A percentile compares a stretch with the other conserved stretches of the same genome.
Conservation (phyloP, 257 asterid species). For the Nicotiana paniculata region DNA sequence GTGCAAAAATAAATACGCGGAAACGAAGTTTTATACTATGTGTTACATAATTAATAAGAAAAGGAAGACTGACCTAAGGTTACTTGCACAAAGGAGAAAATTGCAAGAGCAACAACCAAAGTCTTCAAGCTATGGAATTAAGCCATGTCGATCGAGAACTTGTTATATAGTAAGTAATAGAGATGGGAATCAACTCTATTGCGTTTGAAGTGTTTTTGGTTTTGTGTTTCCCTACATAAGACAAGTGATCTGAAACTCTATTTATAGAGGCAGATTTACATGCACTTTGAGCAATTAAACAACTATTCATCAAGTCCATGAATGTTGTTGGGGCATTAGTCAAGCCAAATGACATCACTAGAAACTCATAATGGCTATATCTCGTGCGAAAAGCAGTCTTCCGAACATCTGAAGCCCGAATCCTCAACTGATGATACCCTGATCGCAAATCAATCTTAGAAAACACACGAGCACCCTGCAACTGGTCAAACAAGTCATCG, state of each 20-base stretch:
- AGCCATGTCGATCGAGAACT: slow-evolving; percentile 30
- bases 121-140: slow-evolving; percentile 9
- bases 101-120: slow-evolving; percentile 23
- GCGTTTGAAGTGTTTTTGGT: neutral
- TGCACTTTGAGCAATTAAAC: neutral
- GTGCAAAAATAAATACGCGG: too few relatives aligned
- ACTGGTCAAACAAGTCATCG: too few relatives aligned
- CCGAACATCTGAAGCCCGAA: too few relatives aligned
- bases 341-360: too few relatives aligned
- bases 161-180: neutral
- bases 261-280: neutral
- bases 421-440: too few relatives aligned
- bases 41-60: neutral
- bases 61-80: slow-evolving; percentile 24
- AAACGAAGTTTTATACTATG: too few relatives aligned
- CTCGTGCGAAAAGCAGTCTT: too few relatives aligned
- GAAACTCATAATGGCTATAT: too few relatives aligned
- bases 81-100: slow-evolving; percentile 21
- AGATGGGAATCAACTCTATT: neutral
- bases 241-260: neutral
- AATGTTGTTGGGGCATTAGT: too few relatives aligned
- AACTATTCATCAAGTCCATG: too few relatives aligned
- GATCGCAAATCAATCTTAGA: too few relatives aligned
- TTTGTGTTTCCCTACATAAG: neutral
- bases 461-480: too few relatives aligned